Evolutionary conservation across 805 yeast species (phyloP), one percentile per base, ranked within the genome.

Genomic region (Schizosaccharomyces japonicus): DNA sequence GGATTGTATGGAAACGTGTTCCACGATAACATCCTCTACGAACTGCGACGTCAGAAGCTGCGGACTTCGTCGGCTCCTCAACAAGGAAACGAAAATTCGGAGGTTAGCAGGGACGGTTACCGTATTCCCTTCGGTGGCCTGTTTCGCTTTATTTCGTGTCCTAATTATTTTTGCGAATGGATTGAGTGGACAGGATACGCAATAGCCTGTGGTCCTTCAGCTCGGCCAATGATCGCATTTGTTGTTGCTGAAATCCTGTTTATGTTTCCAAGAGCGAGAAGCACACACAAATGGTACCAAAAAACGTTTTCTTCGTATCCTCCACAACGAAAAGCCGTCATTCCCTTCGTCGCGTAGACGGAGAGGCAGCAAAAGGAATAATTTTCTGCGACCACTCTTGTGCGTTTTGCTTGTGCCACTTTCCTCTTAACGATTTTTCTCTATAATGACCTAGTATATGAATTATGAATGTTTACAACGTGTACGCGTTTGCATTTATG

Each of bases 121-220:
- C 15, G 15, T 8, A 45, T 45, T 32, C 47, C 47, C 23, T 31
- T 29, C 27, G 47, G 47, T 8, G 47, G 47, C n/a, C 39, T 45
- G 5, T 45, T 30, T 26, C 13, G n/a, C 26, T 31, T 17, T 31
- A 31, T 45, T n/a, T 30, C 39, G n/a, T 25, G 28, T 3, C 47
- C 47, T 1, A 30, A 29, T 8, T 45, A 45, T 31, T 45, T 45
- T 15, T 31, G 39, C 23, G 47, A 45, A 31, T 45, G 47, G 47
- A 31, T 45, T 11, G 47, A 45, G 19, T 45, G 47, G 47, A 15
- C 26, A n/a, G 47, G 47, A 11, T 45, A 21, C 29, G 31, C 31
- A 5, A 15, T 45, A n/a, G 47, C 47, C n/a, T 29, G 40, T 10
- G 28, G 39, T 17, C 40, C 23, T 10, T 31, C 13, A n/a, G 33